phyloP scores from a whole-genome alignment of 208 protist species.

The Acanthamoeba comandoni region DNA sequence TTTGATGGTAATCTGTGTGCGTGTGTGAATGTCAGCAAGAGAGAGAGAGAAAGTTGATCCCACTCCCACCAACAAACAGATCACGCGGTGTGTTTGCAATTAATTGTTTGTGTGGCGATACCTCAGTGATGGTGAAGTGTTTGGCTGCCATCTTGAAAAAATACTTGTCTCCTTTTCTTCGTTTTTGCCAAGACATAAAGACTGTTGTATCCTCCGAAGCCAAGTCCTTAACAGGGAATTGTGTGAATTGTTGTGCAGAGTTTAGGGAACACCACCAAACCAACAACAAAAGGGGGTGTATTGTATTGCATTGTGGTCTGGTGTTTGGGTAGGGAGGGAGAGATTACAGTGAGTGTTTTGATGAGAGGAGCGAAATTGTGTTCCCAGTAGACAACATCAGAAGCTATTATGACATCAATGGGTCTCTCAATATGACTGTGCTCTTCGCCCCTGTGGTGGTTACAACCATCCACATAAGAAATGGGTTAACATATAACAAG shows the following conservation, averaged over 20 bases:
- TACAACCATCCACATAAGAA: too few species aligned
- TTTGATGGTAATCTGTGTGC: conserved; percentile 21
- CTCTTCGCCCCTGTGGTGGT: conserved; percentile 4
- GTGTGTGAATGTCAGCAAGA: too few species aligned
- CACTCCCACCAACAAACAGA: too few species aligned
- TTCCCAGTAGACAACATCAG: conserved; percentile 58
- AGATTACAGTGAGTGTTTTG: background rate
- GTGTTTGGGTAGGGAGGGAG: background rate
- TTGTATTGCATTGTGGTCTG: background rate
- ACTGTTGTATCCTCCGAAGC: conserved; percentile 2
- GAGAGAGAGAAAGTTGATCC: too few species aligned
- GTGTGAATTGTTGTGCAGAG: background rate
- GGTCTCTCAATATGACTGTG: background rate
- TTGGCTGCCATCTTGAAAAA: conserved; percentile 61
- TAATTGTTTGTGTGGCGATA: background rate
- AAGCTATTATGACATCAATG: conserved; percentile 25
- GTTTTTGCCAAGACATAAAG: conserved; percentile 49
- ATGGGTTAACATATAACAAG: too few species aligned
- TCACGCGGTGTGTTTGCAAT: too few species aligned
- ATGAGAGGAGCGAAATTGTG: conserved; percentile 35
- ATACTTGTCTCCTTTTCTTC: conserved; percentile 40
- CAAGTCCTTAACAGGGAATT: background rate
- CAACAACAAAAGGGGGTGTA: background rate
- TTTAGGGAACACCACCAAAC: background rate
- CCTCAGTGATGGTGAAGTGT: conserved; percentile 7